Percentiles rank a stretch among this genome's conserved stretches.
Evolutionary conservation across 305 asterid species (phyloP).

Genomic region (Salvia sclarea): DNA sequence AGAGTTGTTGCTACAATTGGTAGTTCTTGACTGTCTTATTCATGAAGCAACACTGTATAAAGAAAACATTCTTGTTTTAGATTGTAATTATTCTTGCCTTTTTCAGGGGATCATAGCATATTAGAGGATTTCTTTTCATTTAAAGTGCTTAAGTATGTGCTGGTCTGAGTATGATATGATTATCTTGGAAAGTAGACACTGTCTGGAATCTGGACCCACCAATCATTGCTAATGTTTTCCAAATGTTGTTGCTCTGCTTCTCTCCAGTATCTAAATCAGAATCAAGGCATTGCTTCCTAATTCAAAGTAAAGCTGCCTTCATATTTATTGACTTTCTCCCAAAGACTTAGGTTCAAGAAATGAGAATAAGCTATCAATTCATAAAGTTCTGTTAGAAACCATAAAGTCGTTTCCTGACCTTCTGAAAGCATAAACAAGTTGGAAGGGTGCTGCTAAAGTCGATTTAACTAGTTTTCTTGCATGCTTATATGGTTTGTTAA

Average conservation of each 20-base stretch:
- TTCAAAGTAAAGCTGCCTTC: no score
- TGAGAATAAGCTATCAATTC: no score
- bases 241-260: constrained; percentile 10
- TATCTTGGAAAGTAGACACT: background rate
- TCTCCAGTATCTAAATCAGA: background rate
- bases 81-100: background rate
- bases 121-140: background rate
- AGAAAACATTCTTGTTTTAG: background rate
- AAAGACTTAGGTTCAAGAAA: no score
- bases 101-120: constrained; percentile 17
- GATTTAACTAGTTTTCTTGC: no score
- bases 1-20: constrained; percentile 21
- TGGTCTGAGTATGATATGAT: constrained; percentile 19
- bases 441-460: no score
- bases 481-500: background rate
- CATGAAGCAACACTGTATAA: background rate
- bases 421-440: background rate
- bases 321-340: no score
- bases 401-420: background rate
- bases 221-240: constrained; percentile 6
- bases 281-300: no score
- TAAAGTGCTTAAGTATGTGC: background rate
- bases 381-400: background rate
- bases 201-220: constrained; percentile 15
- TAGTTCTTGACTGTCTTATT: constrained; percentile 17